A percentile compares a stretch with the other conserved stretches of the same genome.
Conservation (phyloP, 208 protist species). For the Vickermania ingenoplastis region DNA sequence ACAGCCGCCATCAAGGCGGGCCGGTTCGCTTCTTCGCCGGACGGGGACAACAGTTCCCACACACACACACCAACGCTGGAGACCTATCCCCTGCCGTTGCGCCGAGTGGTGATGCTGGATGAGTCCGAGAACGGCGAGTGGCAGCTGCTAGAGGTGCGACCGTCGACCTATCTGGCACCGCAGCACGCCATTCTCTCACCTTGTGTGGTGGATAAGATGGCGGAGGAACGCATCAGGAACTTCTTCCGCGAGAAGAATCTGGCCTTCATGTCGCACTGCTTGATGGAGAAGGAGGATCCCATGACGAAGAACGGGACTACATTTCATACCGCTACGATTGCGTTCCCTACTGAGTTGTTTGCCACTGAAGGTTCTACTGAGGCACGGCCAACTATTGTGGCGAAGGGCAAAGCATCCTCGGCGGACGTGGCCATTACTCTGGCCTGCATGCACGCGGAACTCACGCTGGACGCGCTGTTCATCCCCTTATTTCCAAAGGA, state of each 20-base stretch:
- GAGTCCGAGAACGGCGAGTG: conserved; percentile 73
- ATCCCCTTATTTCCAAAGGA: conserved; percentile 59
- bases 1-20: conserved; percentile 53
- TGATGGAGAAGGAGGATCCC: conserved; percentile 19
- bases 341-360: conserved; percentile 15
- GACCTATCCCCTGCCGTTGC: conserved; percentile 54
- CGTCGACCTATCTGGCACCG: not conserved
- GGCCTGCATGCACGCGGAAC: conserved; percentile 83
- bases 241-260: conserved; percentile 33
- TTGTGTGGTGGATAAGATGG: conserved; percentile 46
- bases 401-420: conserved; percentile 54
- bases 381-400: conserved; percentile 16
- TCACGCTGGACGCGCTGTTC: conserved; percentile 60
- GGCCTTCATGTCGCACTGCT: conserved; percentile 26
- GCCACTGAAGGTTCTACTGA: conserved; percentile 8
- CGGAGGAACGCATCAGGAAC: conserved; percentile 34
- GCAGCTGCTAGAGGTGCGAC: conserved; percentile 49
- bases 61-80: not conserved
- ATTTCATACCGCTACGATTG: conserved; percentile 15
- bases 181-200: conserved; percentile 35
- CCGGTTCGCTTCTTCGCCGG: conserved; percentile 60
- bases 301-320: conserved; percentile 7
- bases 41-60: conserved; percentile 21
- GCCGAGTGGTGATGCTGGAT: conserved; percentile 38
- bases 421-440: conserved; percentile 45